A percentile compares a stretch with the other conserved stretches of the same genome.
Evolutionary conservation across 352 stramenopile species (phyloP).

Genomic region (Pelagophyceae sp.): DNA sequence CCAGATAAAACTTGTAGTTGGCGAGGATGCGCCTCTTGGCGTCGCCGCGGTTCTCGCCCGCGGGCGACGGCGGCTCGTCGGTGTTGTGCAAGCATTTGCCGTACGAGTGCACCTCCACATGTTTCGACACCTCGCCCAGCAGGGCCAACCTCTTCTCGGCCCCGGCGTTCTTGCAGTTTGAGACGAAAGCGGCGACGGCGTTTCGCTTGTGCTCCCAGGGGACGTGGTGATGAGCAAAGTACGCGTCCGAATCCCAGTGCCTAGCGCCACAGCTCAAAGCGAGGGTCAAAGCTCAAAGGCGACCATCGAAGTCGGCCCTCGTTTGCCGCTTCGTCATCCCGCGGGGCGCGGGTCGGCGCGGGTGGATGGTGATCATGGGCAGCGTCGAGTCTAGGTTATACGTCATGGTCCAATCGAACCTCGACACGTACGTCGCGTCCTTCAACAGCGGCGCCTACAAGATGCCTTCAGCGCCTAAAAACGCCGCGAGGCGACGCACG

Average conservation of each 20-base stretch:
- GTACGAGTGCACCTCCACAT: conserved; percentile 30
- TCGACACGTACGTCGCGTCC: conserved; percentile 20
- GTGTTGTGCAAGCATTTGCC: conserved; percentile 33
- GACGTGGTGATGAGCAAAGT: background rate
- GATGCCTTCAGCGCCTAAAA: no score
- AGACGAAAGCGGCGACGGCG: conserved; percentile 34
- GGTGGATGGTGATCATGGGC: conserved; percentile 29
- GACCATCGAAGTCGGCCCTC: no score
- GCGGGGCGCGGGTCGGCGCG: no score
- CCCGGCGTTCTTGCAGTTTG: conserved; percentile 32
- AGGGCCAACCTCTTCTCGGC: conserved; percentile 23
- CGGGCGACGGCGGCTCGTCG: conserved; percentile 14
- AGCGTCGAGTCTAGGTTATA: conserved; percentile 31
- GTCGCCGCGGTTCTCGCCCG: conserved; percentile 16
- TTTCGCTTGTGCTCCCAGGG: conserved; percentile 3
- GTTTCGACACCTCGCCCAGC: conserved; percentile 29
- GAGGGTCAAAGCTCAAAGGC: no score
- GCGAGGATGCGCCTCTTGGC: conserved; percentile 28
- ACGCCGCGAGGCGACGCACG: no score
- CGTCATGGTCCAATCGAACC: conserved; percentile 32
- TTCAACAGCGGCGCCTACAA: conserved; percentile 22
- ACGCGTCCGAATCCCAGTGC: conserved; percentile 1
- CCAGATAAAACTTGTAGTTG: conserved; percentile 36
- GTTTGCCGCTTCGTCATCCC: no score
- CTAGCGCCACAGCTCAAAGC: no score